Evolutionary conservation across 2,329 filamentous ascomycete species (phyloP).

Genomic region (Parafenestella ontariensis): DNA sequence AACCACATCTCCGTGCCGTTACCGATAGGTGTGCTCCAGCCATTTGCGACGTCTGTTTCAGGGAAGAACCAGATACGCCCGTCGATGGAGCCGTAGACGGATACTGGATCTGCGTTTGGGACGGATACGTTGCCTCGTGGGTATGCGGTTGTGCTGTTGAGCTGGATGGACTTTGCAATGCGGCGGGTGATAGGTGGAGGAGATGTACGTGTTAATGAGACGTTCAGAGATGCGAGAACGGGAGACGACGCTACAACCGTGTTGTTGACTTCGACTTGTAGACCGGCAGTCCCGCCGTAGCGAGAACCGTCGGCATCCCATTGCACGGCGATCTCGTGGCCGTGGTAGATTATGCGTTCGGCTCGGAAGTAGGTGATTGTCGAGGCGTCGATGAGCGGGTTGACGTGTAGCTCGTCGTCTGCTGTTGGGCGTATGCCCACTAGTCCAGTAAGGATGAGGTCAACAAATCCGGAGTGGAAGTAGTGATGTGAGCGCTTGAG

Average conservation of each 20-base stretch:
- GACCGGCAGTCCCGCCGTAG: conserved; percentile 41
- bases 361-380: conserved; percentile 51
- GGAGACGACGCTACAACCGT: conserved; percentile 39
- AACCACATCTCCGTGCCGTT: conserved; percentile 46
- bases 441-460: conserved; percentile 52
- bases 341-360: conserved; percentile 53
- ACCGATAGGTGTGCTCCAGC: conserved; percentile 45
- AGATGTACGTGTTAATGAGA: conserved; percentile 22
- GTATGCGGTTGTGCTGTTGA: conserved; percentile 35
- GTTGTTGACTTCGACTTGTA: conserved; percentile 48
- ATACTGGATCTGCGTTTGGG: conserved; percentile 24
- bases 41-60: conserved; percentile 46
- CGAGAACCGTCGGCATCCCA: conserved; percentile 50
- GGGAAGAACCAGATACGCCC: conserved; percentile 52
- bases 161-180: conserved; percentile 49
- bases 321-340: conserved; percentile 51
- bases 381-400: conserved; percentile 46
- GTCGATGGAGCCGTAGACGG: conserved; percentile 49
- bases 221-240: conserved; percentile 32
- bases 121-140: conserved; percentile 44
- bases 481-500: conserved; percentile 54
- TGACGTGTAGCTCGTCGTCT: conserved; percentile 51
- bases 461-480: conserved; percentile 56
- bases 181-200: conserved; percentile 37
- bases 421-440: conserved; percentile 52